phyloP scores from a whole-genome alignment of 139 green algal species.

The Chlorella sp. region DNA sequence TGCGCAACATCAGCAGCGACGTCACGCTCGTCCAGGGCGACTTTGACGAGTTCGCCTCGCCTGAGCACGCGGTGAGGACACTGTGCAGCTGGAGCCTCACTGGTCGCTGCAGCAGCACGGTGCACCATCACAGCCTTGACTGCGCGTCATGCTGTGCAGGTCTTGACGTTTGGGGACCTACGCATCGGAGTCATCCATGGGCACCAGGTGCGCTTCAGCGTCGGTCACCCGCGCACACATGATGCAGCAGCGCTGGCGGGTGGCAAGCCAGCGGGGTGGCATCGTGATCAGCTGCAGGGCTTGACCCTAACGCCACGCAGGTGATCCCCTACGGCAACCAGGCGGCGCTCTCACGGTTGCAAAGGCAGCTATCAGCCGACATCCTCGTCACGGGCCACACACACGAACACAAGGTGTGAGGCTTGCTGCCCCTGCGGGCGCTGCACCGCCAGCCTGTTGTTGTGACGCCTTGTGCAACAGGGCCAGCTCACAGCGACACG shows the following conservation, averaged over 20 bases:
- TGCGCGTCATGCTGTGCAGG: slow-evolving; percentile 52
- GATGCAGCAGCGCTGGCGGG: too few species aligned
- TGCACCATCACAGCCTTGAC: too few species aligned
- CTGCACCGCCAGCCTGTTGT: too few species aligned
- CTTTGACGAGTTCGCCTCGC: slow-evolving; percentile 80
- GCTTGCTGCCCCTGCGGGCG: too few species aligned
- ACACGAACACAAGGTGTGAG: slow-evolving; percentile 74
- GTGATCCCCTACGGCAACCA: slow-evolving; percentile 81
- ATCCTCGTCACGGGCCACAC: slow-evolving; percentile 92
- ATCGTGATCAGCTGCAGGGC: too few species aligned
- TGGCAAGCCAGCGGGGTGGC: too few species aligned
- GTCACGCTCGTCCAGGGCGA: slow-evolving; percentile 78
- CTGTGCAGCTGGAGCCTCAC: too few species aligned
- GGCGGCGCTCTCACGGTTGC: slow-evolving; percentile 68
- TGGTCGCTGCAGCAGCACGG: too few species aligned
- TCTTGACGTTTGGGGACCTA: slow-evolving; percentile 77
- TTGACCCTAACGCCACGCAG: slow-evolving; percentile 22
- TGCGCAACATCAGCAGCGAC: slow-evolving; percentile 74
- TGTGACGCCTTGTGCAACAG: too few species aligned
- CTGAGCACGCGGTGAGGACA: slow-evolving; percentile 49
- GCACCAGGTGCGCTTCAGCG: slow-evolving; percentile 67
- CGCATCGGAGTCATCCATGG: slow-evolving; percentile 85
- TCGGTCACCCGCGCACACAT: too few species aligned
- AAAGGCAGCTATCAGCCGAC: slow-evolving; percentile 82
- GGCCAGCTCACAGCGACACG: neutral